Base-by-base conservation (phyloP, 2,329 filamentous ascomycete species). In the Lecanosticta acicola region DNA sequence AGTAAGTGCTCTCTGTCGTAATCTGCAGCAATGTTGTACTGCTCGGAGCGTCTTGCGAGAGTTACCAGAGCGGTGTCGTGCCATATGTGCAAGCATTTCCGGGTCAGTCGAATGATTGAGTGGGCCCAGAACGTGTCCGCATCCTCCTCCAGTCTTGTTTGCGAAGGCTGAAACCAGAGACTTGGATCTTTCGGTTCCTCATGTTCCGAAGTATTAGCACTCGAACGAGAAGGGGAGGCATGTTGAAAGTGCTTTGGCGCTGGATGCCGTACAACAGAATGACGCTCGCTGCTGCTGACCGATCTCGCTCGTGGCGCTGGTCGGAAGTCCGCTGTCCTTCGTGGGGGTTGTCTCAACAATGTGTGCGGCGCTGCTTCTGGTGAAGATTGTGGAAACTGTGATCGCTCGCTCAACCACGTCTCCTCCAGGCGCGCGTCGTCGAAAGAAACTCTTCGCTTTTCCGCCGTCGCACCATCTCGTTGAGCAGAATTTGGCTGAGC, bases 361-460 rank as follows among this genome's bases (percentile, higher is more conserved):
- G 46, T 48, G 20, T 46, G 41, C 19, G 38, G 43, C 9, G 24
- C 21, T 16, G 38, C 43, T 13, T 37, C 35, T 32, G 41, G 39
- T 20, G 36, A 33, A 17, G 41, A 32, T 10, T 48, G 35, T 2
- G 49, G 38, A 9, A 50, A 43, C 19, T 53, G 45, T 7, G 59
- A 57, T 29, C 57, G 51, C 48, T 62, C 57, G 40, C 63, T 66
- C 18, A 69, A 60, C 54, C 72, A 71, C 11, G 75, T 74, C 48
- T 71, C 72, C 47, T 80, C 75, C 39, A 75, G 68, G 11, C 70
- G 70, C 36, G 73, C 71, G 62, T 80, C 74, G 45, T 74, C 75
- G 52, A 81, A 79, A 20, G 78, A 81, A 11, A 75, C 75, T 42
- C 76, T 69, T 53, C 77, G 65, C 48, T 60, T 63, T 33, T 43